Conservation (phyloP, 1,284 basidiomycete species). For the Trametes sp. region DNA sequence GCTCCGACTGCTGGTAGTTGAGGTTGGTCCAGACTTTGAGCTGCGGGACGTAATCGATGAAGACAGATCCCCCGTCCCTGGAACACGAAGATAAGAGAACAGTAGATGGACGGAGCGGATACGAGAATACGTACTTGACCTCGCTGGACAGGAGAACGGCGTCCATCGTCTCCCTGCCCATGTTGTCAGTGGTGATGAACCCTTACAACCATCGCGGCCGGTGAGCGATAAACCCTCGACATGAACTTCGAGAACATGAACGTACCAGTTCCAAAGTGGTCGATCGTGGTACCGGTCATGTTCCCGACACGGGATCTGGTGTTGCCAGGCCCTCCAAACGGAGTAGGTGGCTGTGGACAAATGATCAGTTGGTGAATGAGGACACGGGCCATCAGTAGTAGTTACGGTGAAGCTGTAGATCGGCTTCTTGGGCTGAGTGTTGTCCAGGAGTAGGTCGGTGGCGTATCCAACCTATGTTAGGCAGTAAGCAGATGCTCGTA, state of each 20-base stretch:
- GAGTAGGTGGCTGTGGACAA: no score
- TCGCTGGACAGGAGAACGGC: not conserved
- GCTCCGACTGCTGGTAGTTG: not conserved
- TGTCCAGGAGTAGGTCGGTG: not conserved
- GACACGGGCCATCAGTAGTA: no score
- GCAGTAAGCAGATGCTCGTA: not conserved
- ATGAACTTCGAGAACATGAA: no score
- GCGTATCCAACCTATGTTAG: not conserved
- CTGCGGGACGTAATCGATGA: not conserved
- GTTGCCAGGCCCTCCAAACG: no score
- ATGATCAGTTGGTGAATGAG: no score
- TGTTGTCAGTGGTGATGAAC: not conserved
- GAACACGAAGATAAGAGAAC: not conserved
- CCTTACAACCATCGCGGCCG: not conserved
- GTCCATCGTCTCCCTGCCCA: not conserved
- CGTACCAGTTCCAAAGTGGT: no score
- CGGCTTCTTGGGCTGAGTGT: no score
- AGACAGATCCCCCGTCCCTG: not conserved
- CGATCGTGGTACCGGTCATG: no score
- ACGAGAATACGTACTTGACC: not conserved
- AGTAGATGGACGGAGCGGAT: not conserved
- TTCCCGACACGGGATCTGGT: no score
- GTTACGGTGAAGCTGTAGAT: no score
- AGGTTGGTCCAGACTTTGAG: not conserved
- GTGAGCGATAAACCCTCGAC: no score